Percentiles rank a stretch among this genome's conserved stretches.
Conservation (phyloP, 768 basidiomycete species). For the Crucibulum laeve region DNA sequence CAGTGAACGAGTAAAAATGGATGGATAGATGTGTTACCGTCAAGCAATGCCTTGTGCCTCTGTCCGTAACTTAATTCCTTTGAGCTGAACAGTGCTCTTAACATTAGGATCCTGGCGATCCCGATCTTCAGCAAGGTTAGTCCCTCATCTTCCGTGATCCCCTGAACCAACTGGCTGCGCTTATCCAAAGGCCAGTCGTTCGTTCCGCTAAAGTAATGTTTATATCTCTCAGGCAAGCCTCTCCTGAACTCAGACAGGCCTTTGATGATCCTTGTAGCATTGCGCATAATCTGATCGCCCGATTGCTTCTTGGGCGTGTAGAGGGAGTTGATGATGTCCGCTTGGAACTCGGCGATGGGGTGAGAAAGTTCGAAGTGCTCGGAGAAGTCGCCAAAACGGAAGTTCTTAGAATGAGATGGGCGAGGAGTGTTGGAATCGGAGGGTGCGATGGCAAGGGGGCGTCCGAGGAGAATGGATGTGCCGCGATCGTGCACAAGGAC, state of each 20-base stretch:
- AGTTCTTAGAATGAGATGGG: slow-evolving; percentile 47
- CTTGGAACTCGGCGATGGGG: slow-evolving; percentile 79
- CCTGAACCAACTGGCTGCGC: slow-evolving; percentile 61
- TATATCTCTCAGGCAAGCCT: slow-evolving; percentile 67
- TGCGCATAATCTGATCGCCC: slow-evolving; percentile 66
- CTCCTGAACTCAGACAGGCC: slow-evolving; percentile 68
- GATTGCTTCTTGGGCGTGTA: slow-evolving; percentile 74
- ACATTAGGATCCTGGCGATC: slow-evolving; percentile 71
- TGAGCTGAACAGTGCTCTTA: slow-evolving; percentile 76
- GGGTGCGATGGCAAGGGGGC: slow-evolving; percentile 78
- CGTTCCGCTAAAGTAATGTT: slow-evolving; percentile 73
- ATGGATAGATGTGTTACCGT: slow-evolving; percentile 48
- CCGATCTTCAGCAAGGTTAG: slow-evolving; percentile 80
- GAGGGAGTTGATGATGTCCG: slow-evolving; percentile 84
- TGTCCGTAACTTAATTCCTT: slow-evolving; percentile 65
- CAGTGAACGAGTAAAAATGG: background rate
- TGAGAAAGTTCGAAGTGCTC: slow-evolving; percentile 78
- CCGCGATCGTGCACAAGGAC: slow-evolving; percentile 86
- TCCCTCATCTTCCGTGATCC: slow-evolving; percentile 77
- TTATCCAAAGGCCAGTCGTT: slow-evolving; percentile 69
- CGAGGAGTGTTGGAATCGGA: slow-evolving; percentile 81
- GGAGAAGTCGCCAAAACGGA: slow-evolving; percentile 48
- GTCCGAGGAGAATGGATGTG: slow-evolving; percentile 82
- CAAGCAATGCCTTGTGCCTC: slow-evolving; percentile 67
- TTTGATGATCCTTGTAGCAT: slow-evolving; percentile 77